Evolutionary conservation across 2,329 filamentous ascomycete species (phyloP).

Genomic region (Pseudogymnoascus sp.): DNA sequence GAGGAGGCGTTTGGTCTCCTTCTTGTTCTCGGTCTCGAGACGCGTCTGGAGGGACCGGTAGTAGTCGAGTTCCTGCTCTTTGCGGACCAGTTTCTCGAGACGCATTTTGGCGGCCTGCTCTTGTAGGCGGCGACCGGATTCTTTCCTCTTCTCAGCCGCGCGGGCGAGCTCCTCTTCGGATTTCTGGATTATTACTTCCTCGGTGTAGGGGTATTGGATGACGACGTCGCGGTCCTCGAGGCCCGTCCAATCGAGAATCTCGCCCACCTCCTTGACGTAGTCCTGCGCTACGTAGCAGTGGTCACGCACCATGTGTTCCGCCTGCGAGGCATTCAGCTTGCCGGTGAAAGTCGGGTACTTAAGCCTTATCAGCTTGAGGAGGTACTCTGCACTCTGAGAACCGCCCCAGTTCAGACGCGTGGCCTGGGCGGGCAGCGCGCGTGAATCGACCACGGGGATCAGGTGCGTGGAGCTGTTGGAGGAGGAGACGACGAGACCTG

Average conservation of each 20-base stretch:
- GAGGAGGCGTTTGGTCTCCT: slow-evolving; percentile 76
- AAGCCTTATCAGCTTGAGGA: slow-evolving; percentile 78
- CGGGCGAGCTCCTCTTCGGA: slow-evolving; percentile 86
- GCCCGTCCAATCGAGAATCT: slow-evolving; percentile 83
- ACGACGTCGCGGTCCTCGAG: slow-evolving; percentile 83
- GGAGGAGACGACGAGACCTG: slow-evolving; percentile 82
- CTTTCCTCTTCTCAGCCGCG: slow-evolving; percentile 89
- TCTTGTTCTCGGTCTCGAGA: slow-evolving; percentile 73
- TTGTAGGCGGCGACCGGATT: slow-evolving; percentile 83
- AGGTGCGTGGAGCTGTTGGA: slow-evolving; percentile 92
- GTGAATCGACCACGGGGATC: slow-evolving; percentile 83
- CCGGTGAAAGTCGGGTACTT: slow-evolving; percentile 88
- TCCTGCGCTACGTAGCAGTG: slow-evolving; percentile 85
- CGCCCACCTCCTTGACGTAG: slow-evolving; percentile 69
- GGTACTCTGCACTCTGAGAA: slow-evolving; percentile 80
- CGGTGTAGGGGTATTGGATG: slow-evolving; percentile 87
- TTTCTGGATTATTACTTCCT: slow-evolving; percentile 85
- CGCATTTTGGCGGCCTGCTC: slow-evolving; percentile 97
- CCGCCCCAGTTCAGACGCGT: slow-evolving; percentile 93
- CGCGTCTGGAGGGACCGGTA: slow-evolving; percentile 74
- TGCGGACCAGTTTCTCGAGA: slow-evolving; percentile 86
- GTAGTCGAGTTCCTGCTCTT: slow-evolving; percentile 92
- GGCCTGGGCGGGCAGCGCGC: slow-evolving; percentile 75
- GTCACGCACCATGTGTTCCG: slow-evolving; percentile 77
- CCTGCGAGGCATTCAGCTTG: slow-evolving; percentile 78